A percentile compares a stretch with the other conserved stretches of the same genome.
Evolutionary conservation across 371 early-diverging fungal genomes (phyloP).

Genomic region (Rhizopus delemar): DNA sequence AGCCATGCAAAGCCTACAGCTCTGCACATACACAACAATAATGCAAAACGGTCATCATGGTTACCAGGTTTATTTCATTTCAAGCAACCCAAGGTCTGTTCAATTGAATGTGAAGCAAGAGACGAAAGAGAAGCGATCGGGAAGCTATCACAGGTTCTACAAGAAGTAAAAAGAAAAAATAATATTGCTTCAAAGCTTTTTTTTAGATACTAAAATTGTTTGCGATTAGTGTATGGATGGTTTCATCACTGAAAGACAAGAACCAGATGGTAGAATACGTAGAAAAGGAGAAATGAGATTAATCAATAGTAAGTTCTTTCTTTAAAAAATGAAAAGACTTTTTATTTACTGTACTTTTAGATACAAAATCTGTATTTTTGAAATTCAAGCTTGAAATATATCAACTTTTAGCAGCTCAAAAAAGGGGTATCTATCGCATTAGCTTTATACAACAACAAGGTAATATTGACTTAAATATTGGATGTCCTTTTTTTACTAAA

Average conservation of each 20-base stretch:
- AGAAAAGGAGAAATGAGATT: slow-evolving; percentile 46
- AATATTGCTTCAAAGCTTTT: not conserved
- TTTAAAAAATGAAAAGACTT: not conserved
- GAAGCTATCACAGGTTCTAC: slow-evolving; percentile 42
- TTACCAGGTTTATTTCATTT: slow-evolving; percentile 25
- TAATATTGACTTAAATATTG: slow-evolving; percentile 4
- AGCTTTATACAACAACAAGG: slow-evolving; percentile 54
- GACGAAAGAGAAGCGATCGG: slow-evolving; percentile 50
- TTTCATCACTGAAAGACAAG: slow-evolving; percentile 37
- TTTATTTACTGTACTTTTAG: slow-evolving; percentile 11
- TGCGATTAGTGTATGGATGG: slow-evolving; percentile 41
- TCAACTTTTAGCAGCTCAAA: slow-evolving; percentile 23
- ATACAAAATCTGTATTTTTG: slow-evolving; percentile 32
- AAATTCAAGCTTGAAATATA: slow-evolving; percentile 42
- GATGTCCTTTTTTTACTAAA: not conserved
- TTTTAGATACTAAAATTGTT: not conserved
- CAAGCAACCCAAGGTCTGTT: slow-evolving; percentile 38
- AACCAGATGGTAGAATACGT: slow-evolving; percentile 40
- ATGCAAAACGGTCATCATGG: slow-evolving; percentile 12
- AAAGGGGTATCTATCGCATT: slow-evolving; percentile 31
- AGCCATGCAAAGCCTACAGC: not conserved
- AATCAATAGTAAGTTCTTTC: slow-evolving; percentile 25
- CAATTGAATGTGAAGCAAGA: slow-evolving; percentile 45
- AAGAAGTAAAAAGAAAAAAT: slow-evolving; percentile 33
- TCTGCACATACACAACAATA: not conserved